These are phyloP conservation scores for Conringia planisiliqua DNA, from an alignment of 345 rosid genomes.

Conservation along the genomic window DNA sequence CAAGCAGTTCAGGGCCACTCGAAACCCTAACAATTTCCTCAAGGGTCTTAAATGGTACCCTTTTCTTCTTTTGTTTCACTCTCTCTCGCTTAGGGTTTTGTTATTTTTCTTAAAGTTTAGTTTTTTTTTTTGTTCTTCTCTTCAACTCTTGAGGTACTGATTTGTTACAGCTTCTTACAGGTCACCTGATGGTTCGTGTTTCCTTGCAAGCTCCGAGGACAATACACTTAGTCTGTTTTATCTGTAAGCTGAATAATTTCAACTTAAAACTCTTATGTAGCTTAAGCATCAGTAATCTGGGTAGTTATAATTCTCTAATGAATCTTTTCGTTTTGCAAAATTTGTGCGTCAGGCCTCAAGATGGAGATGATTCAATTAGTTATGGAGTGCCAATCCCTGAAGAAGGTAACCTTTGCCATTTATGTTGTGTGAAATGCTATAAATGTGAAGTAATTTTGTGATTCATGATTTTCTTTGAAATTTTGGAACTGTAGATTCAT, in stretches of 20 bases:
- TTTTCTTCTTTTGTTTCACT: not conserved
- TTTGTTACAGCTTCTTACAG: constrained; percentile 37
- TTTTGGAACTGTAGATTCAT: constrained; percentile 59
- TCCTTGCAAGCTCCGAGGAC: constrained; percentile 77
- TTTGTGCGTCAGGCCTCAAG: constrained; percentile 29
- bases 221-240: constrained; percentile 69
- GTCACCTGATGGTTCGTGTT: constrained; percentile 97
- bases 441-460: not conserved
- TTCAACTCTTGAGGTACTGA: not conserved
- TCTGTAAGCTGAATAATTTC: constrained; percentile 41
- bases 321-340: not conserved
- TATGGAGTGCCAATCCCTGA: constrained; percentile 23
- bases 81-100: not conserved
- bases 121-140: not conserved
- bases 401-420: constrained; percentile 13
- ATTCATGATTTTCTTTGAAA: not conserved
- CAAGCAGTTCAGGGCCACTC: constrained; percentile 53
- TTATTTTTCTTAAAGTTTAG: not conserved
- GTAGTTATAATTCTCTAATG: not conserved
- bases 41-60: constrained; percentile 78
- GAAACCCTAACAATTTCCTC: constrained; percentile 82
- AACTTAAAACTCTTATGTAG: not conserved
- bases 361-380: constrained; percentile 27
- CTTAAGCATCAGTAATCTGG: not conserved
- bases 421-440: not conserved